phyloP scores from a whole-genome alignment of 345 rosid species.

The Clausena lansium region DNA sequence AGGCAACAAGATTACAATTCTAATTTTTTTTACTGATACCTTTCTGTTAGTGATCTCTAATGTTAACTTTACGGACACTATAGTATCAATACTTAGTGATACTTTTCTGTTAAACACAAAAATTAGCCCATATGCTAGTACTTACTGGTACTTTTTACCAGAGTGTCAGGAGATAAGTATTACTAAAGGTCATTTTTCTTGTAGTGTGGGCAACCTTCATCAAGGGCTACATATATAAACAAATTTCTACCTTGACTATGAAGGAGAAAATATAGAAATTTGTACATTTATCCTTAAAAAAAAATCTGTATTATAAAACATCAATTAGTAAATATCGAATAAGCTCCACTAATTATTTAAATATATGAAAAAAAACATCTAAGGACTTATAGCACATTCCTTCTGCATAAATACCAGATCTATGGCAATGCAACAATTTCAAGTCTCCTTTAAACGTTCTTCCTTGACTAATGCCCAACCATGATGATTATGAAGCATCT shows the following conservation, averaged over 20 bases:
- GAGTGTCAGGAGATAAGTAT: too few species aligned
- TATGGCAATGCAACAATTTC: neutral
- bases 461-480: neutral
- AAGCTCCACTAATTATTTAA: neutral
- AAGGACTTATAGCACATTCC: neutral
- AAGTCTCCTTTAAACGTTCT: neutral
- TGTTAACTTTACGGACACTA: too few species aligned
- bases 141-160: too few species aligned
- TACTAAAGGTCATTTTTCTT: too few species aligned
- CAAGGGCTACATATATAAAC: neutral
- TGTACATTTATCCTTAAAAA: neutral
- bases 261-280: neutral
- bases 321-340: too few species aligned
- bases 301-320: too few species aligned
- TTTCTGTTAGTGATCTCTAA: too few species aligned
- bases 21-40: too few species aligned
- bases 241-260: neutral
- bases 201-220: neutral
- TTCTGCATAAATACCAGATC: neutral
- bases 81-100: too few species aligned
- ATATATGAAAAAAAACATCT: neutral
- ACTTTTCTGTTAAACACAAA: too few species aligned
- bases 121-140: too few species aligned
- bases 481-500: neutral
- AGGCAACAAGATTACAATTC: too few species aligned